Percentiles rank a stretch among this genome's conserved stretches.
phyloP scores from a whole-genome alignment of 441 rosid genomes.

The Capsella rubella region DNA sequence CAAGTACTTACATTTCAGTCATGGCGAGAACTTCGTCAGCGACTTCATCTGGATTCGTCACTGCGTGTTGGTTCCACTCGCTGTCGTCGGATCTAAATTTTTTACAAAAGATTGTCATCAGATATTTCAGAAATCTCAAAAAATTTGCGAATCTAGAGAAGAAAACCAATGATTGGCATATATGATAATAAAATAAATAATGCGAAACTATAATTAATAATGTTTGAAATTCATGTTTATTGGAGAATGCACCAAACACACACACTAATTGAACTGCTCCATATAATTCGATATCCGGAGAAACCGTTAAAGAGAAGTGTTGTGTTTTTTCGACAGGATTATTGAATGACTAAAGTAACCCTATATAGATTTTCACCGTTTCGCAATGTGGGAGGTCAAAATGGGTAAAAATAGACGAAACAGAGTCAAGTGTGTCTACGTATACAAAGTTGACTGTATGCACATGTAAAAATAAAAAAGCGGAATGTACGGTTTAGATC shows the following conservation, averaged over 20 bases:
- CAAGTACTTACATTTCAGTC: conserved; percentile 69
- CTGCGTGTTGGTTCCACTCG: conserved; percentile 70
- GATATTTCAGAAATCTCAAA: background rate
- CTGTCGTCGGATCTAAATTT: conserved; percentile 42
- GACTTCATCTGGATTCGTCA: conserved; percentile 71
- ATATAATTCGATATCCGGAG: conserved; percentile 44
- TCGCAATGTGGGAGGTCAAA: conserved; percentile 26
- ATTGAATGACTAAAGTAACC: conserved; percentile 21
- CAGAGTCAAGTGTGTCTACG: conserved; percentile 38
- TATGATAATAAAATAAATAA: background rate
- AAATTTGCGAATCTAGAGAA: conserved; percentile 29
- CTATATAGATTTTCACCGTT: background rate
- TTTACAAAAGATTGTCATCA: background rate
- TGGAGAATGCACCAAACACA: conserved; percentile 37
- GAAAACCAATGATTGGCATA: conserved; percentile 20
- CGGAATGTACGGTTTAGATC: conserved; percentile 73
- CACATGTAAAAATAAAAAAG: conserved; percentile 29
- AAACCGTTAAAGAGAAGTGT: conserved; percentile 44
- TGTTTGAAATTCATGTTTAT: background rate
- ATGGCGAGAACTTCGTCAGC: conserved; percentile 61
- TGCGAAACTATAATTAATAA: background rate
- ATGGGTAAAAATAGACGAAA: conserved; percentile 23
- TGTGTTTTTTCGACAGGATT: conserved; percentile 6
- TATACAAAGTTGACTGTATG: conserved; percentile 31
- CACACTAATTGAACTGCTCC: conserved; percentile 49